A percentile compares a stretch with the other conserved stretches of the same genome.
Evolutionary conservation across 2,329 filamentous ascomycete species (phyloP).

Genomic region (Curvularia verruculosa): DNA sequence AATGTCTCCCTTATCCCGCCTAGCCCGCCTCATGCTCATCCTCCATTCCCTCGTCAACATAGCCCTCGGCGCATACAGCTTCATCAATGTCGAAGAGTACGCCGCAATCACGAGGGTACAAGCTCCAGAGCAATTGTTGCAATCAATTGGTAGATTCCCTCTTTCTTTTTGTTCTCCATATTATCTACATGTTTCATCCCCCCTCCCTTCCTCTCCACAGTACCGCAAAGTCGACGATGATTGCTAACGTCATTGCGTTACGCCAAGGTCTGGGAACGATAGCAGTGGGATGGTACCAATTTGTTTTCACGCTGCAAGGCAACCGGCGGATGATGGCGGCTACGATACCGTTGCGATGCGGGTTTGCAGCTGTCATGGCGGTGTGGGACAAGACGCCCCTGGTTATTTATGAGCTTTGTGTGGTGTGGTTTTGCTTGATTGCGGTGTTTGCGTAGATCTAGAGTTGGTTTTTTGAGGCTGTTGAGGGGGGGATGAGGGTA

Average conservation of each 20-base stretch:
- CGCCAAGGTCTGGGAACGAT: constrained; percentile 18
- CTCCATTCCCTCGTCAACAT: too few species aligned
- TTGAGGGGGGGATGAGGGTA: background rate
- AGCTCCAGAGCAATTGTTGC: too few species aligned
- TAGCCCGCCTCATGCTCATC: too few species aligned
- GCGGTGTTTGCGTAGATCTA: constrained; percentile 5
- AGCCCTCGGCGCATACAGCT: too few species aligned
- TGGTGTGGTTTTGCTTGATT: constrained; percentile 10
- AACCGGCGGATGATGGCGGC: constrained; percentile 14
- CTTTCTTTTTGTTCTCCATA: too few species aligned
- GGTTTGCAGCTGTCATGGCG: constrained; percentile 10
- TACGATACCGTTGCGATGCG: constrained; percentile 12
- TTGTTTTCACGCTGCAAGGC: constrained; percentile 17
- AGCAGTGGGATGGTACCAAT: constrained; percentile 23
- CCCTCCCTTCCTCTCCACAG: too few species aligned
- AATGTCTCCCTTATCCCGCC: too few species aligned
- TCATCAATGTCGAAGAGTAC: too few species aligned
- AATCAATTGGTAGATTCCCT: too few species aligned
- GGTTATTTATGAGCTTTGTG: constrained; percentile 7
- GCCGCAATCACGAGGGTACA: too few species aligned
- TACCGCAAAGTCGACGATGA: background rate
- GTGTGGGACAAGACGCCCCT: constrained; percentile 7
- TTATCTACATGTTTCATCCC: too few species aligned
- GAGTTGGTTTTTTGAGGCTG: background rate
- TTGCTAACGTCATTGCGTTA: too few species aligned